These are phyloP conservation scores for Rauvolfia tetraphylla DNA, from an alignment of 257 asterid species.

Conservation along the genomic window DNA sequence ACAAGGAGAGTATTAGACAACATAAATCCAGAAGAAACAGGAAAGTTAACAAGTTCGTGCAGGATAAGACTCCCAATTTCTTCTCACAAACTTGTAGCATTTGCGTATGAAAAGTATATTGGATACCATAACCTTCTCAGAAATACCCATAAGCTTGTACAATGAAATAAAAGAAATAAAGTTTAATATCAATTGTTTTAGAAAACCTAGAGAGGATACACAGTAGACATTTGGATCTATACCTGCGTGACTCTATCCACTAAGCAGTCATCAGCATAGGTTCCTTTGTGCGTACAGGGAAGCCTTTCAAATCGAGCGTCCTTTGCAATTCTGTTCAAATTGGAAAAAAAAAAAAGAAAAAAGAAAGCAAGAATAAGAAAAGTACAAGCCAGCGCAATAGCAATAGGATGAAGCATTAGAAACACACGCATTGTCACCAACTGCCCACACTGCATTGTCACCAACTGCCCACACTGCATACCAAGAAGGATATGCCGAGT, in stretches of 20 bases:
- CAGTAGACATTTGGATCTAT: neutral
- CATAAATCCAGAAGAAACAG: neutral
- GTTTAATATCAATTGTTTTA: too few species aligned
- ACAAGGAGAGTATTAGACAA: conserved; percentile 9
- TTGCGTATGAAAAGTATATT: neutral
- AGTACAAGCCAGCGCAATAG: conserved; percentile 3
- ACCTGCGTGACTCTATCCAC: conserved; percentile 95
- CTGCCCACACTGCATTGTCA: neutral
- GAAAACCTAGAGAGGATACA: neutral
- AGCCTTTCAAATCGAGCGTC: conserved; percentile 98
- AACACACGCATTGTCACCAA: neutral
- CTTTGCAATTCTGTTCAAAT: conserved; percentile 72
- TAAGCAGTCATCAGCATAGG: conserved; percentile 97
- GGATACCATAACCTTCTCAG: neutral
- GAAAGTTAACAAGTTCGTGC: neutral
- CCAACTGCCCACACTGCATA: neutral
- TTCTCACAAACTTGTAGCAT: neutral
- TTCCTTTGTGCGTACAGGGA: conserved; percentile 93
- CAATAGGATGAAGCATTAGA: neutral
- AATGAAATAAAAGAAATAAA: neutral
- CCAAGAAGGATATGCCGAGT: neutral
- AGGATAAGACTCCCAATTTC: neutral
- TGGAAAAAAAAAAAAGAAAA: neutral
- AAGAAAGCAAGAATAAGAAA: too few species aligned
- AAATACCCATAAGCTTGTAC: neutral